These are phyloP conservation scores for Sechiopsis laciniata DNA, from an alignment of 306 rosid species.

Conservation along the genomic window DNA sequence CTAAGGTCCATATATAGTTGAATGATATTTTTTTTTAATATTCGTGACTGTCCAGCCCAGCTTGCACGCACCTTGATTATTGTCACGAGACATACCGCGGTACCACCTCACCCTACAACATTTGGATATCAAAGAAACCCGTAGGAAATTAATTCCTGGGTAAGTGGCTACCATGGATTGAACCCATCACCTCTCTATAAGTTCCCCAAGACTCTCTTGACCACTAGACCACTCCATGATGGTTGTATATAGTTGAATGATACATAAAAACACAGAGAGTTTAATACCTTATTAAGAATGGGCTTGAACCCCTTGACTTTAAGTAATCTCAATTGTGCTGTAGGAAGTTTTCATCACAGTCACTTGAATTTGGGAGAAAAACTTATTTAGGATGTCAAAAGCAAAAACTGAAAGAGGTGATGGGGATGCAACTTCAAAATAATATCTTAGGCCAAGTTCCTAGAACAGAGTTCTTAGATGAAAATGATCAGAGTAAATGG, in stretches of 20 bases:
- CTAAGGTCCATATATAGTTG: slow-evolving; percentile 14
- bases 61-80: no score
- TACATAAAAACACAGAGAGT: slow-evolving; percentile 6
- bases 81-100: no score
- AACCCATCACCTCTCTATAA: no score
- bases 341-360: neutral
- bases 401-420: neutral
- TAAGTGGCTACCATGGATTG: no score
- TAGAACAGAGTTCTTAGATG: neutral
- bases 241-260: neutral
- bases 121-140: no score
- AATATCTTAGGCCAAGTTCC: neutral
- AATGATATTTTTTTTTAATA: no score
- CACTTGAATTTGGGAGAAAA: neutral
- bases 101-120: no score
- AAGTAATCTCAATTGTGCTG: neutral
- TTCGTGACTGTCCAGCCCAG: no score
- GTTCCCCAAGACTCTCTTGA: no score
- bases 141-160: no score
- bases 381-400: neutral
- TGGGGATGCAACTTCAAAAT: neutral
- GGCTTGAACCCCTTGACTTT: neutral
- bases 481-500: neutral
- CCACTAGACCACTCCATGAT: no score
- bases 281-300: neutral